These are phyloP conservation scores for Russula sp. DNA, from an alignment of 768 basidiomycete species.

Conservation along the genomic window DNA sequence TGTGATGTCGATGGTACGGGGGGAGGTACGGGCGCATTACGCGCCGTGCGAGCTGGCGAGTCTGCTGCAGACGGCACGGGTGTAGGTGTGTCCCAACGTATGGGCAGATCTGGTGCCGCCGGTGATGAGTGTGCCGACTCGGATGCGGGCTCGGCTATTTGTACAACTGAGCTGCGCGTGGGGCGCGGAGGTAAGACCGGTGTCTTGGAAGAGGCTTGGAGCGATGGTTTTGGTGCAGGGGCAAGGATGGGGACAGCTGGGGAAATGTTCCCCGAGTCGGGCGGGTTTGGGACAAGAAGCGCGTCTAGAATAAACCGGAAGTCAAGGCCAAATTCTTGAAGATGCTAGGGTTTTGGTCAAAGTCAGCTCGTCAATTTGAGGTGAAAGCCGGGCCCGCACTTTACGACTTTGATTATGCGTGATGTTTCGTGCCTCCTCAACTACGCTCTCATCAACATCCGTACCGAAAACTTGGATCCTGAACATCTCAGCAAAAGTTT, in stretches of 20 bases:
- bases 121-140: conserved; percentile 16
- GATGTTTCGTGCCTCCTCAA: conserved; percentile 76
- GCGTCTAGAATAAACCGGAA: conserved; percentile 88
- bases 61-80: background rate
- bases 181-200: conserved; percentile 35
- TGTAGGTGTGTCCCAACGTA: conserved; percentile 1
- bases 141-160: background rate
- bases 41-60: background rate
- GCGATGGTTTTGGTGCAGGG: conserved; percentile 34
- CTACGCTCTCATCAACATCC: conserved; percentile 64
- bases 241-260: conserved; percentile 33
- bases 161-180: conserved; percentile 22
- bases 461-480: conserved; percentile 87
- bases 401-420: conserved; percentile 80
- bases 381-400: conserved; percentile 43
- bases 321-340: conserved; percentile 92
- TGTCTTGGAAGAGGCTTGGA: conserved; percentile 32
- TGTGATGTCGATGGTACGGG: conserved; percentile 4
- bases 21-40: background rate
- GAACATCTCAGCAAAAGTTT: conserved; percentile 80
- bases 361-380: background rate
- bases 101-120: background rate
- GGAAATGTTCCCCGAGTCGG: conserved; percentile 27
- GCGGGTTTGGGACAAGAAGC: conserved; percentile 52
- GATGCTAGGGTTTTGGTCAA: conserved; percentile 47